A percentile compares a stretch with the other conserved stretches of the same genome.
These are phyloP conservation scores for Globisporangium iwayamae DNA, from an alignment of 352 stramenopile genomes.

Conservation along the genomic window DNA sequence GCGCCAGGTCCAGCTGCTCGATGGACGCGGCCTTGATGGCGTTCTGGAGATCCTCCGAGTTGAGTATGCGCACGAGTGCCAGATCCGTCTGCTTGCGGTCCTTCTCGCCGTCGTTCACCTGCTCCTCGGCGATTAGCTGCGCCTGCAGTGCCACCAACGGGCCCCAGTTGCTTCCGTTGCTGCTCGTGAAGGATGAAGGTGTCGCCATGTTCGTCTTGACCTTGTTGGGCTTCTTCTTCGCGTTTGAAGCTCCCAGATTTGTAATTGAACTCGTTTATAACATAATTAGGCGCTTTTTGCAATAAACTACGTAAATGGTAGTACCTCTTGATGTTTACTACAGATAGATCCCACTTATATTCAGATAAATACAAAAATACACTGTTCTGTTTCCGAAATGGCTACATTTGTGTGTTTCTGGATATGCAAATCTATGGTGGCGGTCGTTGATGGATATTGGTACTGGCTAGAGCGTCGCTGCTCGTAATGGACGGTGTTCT, in stretches of 20 bases:
- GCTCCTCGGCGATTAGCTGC: slow-evolving; percentile 37
- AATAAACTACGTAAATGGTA: too few species aligned
- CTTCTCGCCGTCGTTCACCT: slow-evolving; percentile 28
- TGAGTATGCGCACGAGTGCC: slow-evolving; percentile 37
- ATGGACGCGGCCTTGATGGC: slow-evolving; percentile 51
- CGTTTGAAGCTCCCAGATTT: slow-evolving; percentile 4
- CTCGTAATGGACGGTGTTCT: too few species aligned
- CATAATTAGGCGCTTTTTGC: too few species aligned
- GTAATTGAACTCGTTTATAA: background rate
- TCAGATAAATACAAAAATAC: background rate
- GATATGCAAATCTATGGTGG: background rate
- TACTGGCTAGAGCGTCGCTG: too few species aligned
- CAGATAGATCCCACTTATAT: background rate
- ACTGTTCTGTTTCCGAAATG: background rate
- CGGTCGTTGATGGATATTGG: background rate
- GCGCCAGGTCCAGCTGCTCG: slow-evolving; percentile 51
- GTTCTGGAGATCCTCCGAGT: slow-evolving; percentile 36
- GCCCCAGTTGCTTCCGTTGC: slow-evolving; percentile 28
- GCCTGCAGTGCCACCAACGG: slow-evolving; percentile 46
- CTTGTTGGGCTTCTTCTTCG: slow-evolving; percentile 9
- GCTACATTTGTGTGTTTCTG: background rate
- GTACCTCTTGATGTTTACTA: background rate
- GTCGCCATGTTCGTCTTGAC: slow-evolving; percentile 1
- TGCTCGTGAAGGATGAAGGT: background rate
- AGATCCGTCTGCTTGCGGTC: slow-evolving; percentile 50